Base-by-base conservation (phyloP, 371 early-diverging fungal genomes). In the Actinomortierella ambigua region DNA sequence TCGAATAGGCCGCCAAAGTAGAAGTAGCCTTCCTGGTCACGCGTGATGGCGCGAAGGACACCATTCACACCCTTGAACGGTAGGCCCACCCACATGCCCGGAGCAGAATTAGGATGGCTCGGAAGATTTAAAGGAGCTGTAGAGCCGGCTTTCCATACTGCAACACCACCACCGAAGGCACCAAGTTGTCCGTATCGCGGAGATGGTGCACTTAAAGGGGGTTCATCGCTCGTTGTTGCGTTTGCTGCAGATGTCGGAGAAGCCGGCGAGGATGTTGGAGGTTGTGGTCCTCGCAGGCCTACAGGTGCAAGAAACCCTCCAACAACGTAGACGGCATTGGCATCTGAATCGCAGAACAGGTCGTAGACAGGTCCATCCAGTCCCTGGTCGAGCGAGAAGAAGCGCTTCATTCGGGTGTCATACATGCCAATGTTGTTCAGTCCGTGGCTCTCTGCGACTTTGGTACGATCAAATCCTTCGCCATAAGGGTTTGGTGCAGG, bases 61-160 rank as follows among this genome's bases (percentile, higher is more conserved):
- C 87, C 85, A 68, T 87, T 81, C 7, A 88, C 66, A 0, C 89
- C 89, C 57, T 86, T 86, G 80, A 85, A 88, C 2, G 87, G 87
- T 14, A 87, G 22, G 1, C 79, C 61, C 1, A 15, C 34, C 87
- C 87, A 88, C 52, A 34, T 15, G 71, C 71, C 64, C 76, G 24
- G 50, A 11, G 11, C 11, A 34, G 34, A 34, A 11, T 34, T 34
- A 11, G 34, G 34, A 34, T 34, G 51, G 27, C n/a, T 22, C 11
- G 23, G 51, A 27, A 1, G 51, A 15, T 18, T 40, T 17, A 5
- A 17, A 7, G n/a, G 24, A 23, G 1, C 3, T 26, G 49, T 39
- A 1, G 44, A 17, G 0, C 8, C 62, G 18, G 79, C 69, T 27
- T 77, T 67, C 87, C 89, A 87, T 0, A 81, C 58, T 3, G 87